These are phyloP conservation scores for Daphne laureola DNA, from an alignment of 441 rosid genomes.

Conservation along the genomic window DNA sequence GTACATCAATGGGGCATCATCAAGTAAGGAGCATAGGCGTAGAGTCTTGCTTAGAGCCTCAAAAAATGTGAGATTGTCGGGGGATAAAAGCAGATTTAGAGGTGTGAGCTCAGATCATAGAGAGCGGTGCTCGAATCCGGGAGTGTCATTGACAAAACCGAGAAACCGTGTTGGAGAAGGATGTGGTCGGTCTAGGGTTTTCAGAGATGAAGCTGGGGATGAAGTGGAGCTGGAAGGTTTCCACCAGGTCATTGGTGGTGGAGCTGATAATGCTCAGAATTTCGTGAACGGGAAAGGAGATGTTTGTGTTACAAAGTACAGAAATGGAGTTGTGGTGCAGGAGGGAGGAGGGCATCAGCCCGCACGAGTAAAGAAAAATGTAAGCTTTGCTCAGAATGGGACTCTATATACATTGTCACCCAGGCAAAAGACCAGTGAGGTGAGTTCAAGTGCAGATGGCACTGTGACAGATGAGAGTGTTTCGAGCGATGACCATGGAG, in stretches of 20 bases:
- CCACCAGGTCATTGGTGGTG: conserved; percentile 36
- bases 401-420: conserved; percentile 29
- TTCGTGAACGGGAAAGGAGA: conserved; percentile 10
- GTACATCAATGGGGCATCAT: conserved; percentile 49
- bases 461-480: conserved; percentile 24
- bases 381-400: conserved; percentile 52
- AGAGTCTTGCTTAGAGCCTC: conserved; percentile 23
- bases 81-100: conserved; percentile 24
- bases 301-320: conserved; percentile 14
- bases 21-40: conserved; percentile 26
- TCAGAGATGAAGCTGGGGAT: conserved; percentile 39
- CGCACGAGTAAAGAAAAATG: conserved; percentile 34
- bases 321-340: conserved; percentile 26
- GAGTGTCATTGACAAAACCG: conserved; percentile 31
- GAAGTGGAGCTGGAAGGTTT: conserved; percentile 67
- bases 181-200: conserved; percentile 30
- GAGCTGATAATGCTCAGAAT: conserved; percentile 15
- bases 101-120: conserved; percentile 23
- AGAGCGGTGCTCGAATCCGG: conserved; percentile 18
- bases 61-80: conserved; percentile 25
- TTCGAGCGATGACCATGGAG: conserved; percentile 35
- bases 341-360: conserved; percentile 27
- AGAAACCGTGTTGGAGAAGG: conserved; percentile 38
- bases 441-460: conserved; percentile 30
- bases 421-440: conserved; percentile 21